Percentiles rank a stretch among this genome's conserved stretches.
phyloP scores from a whole-genome alignment of 2,329 filamentous ascomycete species.

The Didymella pomorum region DNA sequence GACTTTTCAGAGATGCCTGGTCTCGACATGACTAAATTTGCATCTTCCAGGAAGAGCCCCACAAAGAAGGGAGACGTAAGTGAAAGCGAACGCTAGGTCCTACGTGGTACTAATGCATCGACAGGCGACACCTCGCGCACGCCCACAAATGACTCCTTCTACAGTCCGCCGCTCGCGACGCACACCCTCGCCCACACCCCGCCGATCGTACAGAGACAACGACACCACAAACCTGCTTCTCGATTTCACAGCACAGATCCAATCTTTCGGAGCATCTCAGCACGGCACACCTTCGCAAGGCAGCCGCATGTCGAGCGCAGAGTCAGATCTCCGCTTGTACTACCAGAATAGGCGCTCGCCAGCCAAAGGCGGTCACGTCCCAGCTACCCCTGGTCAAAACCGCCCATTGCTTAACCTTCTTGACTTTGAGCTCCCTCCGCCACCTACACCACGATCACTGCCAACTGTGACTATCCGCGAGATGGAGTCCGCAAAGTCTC shows the following conservation, averaged over 20 bases:
- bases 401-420: slow-evolving; percentile 57
- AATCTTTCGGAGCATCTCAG: slow-evolving; percentile 58
- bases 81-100: neutral
- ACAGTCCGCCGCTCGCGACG: slow-evolving; percentile 56
- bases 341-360: slow-evolving; percentile 47
- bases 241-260: slow-evolving; percentile 86
- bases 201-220: slow-evolving; percentile 57
- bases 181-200: slow-evolving; percentile 62
- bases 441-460: slow-evolving; percentile 89
- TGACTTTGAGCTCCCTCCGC: slow-evolving; percentile 92
- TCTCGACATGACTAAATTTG: slow-evolving; percentile 80
- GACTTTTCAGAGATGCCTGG: slow-evolving; percentile 85
- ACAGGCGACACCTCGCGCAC: slow-evolving; percentile 47
- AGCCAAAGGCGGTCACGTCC: slow-evolving; percentile 39
- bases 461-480: slow-evolving; percentile 92
- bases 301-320: slow-evolving; percentile 58
- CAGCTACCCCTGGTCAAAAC: slow-evolving; percentile 44
- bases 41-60: slow-evolving; percentile 68
- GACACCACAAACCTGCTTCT: slow-evolving; percentile 80
- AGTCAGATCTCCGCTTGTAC: slow-evolving; percentile 60
- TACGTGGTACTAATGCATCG: slow-evolving; percentile 6
- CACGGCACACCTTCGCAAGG: slow-evolving; percentile 48
- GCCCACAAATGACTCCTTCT: slow-evolving; percentile 57
- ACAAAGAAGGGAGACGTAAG: slow-evolving; percentile 35
- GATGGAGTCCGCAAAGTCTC: slow-evolving; percentile 89